Conservation (phyloP, 139 green algal genomes). For the Raphidocelis subcapitata region DNA sequence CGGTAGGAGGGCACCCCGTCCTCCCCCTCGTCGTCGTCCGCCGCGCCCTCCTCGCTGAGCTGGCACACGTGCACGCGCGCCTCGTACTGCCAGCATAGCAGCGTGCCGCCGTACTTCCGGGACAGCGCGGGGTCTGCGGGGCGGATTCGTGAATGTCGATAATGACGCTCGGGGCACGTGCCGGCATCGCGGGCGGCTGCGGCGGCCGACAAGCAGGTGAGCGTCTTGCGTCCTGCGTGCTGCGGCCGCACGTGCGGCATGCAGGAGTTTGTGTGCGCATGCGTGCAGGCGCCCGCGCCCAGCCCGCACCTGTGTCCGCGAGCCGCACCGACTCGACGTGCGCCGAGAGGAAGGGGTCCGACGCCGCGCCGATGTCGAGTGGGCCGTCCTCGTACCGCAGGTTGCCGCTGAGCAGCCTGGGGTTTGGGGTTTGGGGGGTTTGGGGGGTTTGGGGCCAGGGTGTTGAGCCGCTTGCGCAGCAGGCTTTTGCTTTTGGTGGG, state of each 20-base stretch:
- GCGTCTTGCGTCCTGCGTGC: no score
- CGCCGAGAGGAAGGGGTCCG: slow-evolving; percentile 1
- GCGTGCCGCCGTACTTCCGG: not conserved
- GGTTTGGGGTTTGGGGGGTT: not conserved
- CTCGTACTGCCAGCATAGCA: not conserved
- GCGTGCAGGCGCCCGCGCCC: not conserved
- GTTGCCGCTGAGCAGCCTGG: slow-evolving; percentile 28
- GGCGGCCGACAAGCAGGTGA: not conserved
- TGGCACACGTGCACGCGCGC: slow-evolving; percentile 8
- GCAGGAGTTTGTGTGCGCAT: not conserved
- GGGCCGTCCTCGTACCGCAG: slow-evolving; percentile 29
- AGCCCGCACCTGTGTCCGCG: slow-evolving; percentile 19
- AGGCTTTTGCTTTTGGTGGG: not conserved
- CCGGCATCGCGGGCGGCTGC: not conserved
- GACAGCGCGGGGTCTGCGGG: not conserved
- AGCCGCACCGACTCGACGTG: slow-evolving; percentile 21
- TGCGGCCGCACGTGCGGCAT: not conserved
- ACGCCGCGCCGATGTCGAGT: not conserved
- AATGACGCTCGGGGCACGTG: not conserved
- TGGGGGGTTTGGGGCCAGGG: no score
- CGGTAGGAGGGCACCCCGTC: slow-evolving; percentile 62
- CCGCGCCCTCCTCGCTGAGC: slow-evolving; percentile 64
- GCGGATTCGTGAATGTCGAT: not conserved
- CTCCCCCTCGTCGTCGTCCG: slow-evolving; percentile 80
- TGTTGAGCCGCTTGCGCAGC: not conserved